Base-by-base conservation (phyloP, 805 yeast genomes). In the Clavispora vitiphila region DNA sequence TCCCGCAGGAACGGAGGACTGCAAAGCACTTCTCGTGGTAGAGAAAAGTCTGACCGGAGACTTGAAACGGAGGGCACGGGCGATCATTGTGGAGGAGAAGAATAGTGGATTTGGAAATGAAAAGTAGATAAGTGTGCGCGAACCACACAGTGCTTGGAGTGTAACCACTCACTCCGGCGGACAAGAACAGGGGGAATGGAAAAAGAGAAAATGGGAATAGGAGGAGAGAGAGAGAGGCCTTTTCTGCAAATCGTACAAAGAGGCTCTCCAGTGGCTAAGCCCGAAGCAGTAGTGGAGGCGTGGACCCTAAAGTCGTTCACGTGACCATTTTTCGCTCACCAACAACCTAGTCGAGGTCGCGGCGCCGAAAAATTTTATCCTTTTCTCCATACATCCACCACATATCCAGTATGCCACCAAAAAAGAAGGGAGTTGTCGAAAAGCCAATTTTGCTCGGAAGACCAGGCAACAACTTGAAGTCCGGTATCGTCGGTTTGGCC, bases 361-460 rank as follows among this genome's bases (percentile, higher is more conserved):
- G 47, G 44, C 38, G 39, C 43, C 37, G 48, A 50, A 50, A 50
- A 50, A 38, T 38, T 50, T 50, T 22, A 34, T 20, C 35, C 8
- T 20, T 32, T 18, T 14, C 24, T 44, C 37, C 42, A 39, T 20
- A 16, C 20, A 32, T 32, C 30, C 24, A 42, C 38, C 30, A 22
- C 29, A 29, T 36, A 12, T 31, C 27, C 37, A 45, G 15, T 20
- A 83, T 83, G 90, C 84, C 89, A 49, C 89, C 89, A 66, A 83
- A 83, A 71, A 79, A 80, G 72, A 76, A 72, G 66, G 79, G 65
- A 49, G 80, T 44, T 46, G 65, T 70, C 60, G 89, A 82, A 60
- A 79, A 81, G 59, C 86, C 85, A 60, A 72, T 87, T 55, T 75
- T 83, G 49, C 77, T 87, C 53, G 71, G 72, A n/a, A 51, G 71